Evolutionary conservation across 768 basidiomycete species (phyloP).

Genomic region (Termitomyces sp.): DNA sequence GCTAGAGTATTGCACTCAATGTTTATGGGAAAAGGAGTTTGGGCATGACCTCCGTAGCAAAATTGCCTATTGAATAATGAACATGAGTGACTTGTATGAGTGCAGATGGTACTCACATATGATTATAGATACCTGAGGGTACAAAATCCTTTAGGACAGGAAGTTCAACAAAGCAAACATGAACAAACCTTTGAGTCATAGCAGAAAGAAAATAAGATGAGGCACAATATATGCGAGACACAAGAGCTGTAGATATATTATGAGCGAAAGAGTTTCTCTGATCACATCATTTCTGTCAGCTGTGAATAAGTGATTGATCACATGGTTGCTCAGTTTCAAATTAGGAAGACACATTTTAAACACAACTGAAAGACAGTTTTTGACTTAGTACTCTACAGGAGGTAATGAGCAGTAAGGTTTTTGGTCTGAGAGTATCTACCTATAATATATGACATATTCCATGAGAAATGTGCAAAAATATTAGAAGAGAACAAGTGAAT

Average conservation of each 20-base stretch:
- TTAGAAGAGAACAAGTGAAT: too few relatives aligned
- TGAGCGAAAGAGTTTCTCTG: neutral
- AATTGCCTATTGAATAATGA: too few relatives aligned
- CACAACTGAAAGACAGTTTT: too few relatives aligned
- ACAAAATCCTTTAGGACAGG: neutral
- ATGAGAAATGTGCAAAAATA: neutral
- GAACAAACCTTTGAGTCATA: neutral
- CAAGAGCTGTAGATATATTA: neutral
- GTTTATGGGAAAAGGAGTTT: neutral
- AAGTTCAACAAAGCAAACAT: neutral
- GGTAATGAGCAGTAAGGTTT: too few relatives aligned
- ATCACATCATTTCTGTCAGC: neutral
- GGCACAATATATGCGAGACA: neutral
- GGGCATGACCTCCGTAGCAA: neutral
- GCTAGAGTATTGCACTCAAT: neutral
- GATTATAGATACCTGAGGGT: neutral
- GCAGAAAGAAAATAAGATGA: neutral
- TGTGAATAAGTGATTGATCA: too few relatives aligned
- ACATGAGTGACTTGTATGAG: neutral
- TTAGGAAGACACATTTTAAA: too few relatives aligned
- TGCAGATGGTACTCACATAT: neutral
- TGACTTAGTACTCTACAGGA: too few relatives aligned
- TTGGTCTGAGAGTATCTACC: too few relatives aligned
- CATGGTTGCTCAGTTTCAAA: too few relatives aligned
- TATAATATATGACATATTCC: neutral